phyloP scores from a whole-genome alignment of 2,329 filamentous ascomycete species.

The Phialophora tarda region DNA sequence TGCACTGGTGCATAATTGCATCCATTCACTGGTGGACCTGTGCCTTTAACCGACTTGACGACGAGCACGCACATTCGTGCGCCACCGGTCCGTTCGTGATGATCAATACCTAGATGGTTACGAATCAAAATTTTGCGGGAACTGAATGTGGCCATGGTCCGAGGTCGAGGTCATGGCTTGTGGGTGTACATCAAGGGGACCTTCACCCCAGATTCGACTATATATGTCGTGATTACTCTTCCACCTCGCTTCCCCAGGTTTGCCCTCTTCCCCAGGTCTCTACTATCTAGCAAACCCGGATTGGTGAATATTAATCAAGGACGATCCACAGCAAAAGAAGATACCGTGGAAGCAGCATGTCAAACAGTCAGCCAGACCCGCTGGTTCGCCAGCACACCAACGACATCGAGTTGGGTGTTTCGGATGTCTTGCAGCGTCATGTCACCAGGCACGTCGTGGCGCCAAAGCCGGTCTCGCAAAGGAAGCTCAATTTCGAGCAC shows the following conservation, averaged over 20 bases:
- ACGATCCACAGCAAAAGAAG: neutral
- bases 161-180: constrained; percentile 2
- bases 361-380: constrained; percentile 5
- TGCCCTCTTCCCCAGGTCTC: constrained; percentile 10
- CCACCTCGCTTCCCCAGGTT: constrained; percentile 13
- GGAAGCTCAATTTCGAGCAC: constrained; percentile 62
- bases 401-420: constrained; percentile 57
- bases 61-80: neutral
- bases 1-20: neutral
- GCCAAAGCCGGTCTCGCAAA: constrained; percentile 58
- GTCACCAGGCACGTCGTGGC: constrained; percentile 57
- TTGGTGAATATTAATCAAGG: constrained; percentile 20
- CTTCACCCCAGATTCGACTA: constrained; percentile 13
- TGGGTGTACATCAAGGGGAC: constrained; percentile 13
- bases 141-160: constrained; percentile 6
- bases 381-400: constrained; percentile 40
- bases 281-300: constrained; percentile 1
- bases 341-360: neutral
- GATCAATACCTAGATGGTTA: constrained; percentile 14
- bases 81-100: constrained; percentile 9
- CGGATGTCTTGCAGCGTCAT: constrained; percentile 60
- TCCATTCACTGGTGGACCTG: constrained; percentile 4
- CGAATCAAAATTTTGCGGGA: constrained; percentile 6
- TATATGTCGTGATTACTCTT: constrained; percentile 15
- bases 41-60: neutral